phyloP scores from a whole-genome alignment of 805 yeast species.

The Saturnispora besseyi region DNA sequence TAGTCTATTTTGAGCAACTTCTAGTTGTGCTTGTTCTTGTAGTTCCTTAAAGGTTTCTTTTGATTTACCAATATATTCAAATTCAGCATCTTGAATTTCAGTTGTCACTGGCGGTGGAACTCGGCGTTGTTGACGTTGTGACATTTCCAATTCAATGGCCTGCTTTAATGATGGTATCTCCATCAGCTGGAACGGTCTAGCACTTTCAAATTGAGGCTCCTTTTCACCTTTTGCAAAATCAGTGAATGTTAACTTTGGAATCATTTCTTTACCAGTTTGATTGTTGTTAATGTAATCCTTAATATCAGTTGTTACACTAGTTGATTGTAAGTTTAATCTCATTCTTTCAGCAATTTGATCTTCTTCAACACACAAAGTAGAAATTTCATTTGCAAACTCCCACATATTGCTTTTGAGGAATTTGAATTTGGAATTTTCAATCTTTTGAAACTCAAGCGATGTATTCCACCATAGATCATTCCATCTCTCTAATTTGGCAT shows the following conservation, averaged over 20 bases:
- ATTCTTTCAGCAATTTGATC: constrained; percentile 71
- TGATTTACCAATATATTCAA: constrained; percentile 22
- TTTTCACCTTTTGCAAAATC: constrained; percentile 39
- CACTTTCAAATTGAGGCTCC: constrained; percentile 1
- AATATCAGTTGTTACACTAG: constrained; percentile 55
- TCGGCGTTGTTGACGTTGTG: constrained; percentile 11
- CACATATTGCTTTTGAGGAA: constrained; percentile 63
- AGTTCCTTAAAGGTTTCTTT: constrained; percentile 25
- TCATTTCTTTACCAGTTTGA: constrained; percentile 59
- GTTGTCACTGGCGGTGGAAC: constrained; percentile 25
- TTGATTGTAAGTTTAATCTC: constrained; percentile 56
- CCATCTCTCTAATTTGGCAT: constrained; percentile 55
- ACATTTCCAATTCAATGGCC: constrained; percentile 6
- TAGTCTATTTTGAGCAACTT: constrained; percentile 13
- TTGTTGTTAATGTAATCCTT: constrained; percentile 40
- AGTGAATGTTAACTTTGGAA: constrained; percentile 51
- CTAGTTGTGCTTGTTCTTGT: constrained; percentile 22
- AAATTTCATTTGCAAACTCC: constrained; percentile 67
- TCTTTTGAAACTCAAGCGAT: constrained; percentile 51
- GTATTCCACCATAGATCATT: constrained; percentile 62
- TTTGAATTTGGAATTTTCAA: constrained; percentile 68
- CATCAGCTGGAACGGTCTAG: constrained; percentile 11
- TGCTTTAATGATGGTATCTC: constrained; percentile 15
- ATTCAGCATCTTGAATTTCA: constrained; percentile 19
- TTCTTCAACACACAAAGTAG: constrained; percentile 67